Evolutionary conservation across 1,284 basidiomycete species (phyloP).

Genomic region (Meira miltonrushii): DNA sequence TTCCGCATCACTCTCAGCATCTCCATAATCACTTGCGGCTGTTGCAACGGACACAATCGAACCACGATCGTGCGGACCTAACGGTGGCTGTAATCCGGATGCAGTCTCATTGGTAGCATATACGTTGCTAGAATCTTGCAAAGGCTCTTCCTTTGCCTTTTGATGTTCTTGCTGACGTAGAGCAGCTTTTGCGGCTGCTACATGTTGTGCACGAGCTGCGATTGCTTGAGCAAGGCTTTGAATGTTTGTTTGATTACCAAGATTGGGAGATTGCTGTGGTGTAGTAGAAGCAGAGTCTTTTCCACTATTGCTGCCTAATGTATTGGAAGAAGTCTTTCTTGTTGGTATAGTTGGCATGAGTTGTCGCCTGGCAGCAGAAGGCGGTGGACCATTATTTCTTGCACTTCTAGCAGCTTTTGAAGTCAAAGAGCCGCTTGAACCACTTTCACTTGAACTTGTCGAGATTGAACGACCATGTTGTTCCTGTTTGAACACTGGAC

Average conservation of each 20-base stretch:
- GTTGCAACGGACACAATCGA: neutral
- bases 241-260: constrained; percentile 5
- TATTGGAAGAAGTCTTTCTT: neutral
- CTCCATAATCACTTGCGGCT: constrained; percentile 1
- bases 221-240: constrained; percentile 8
- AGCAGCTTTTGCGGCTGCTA: constrained; percentile 10
- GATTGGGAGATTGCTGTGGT: neutral
- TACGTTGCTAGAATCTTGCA: neutral
- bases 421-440: neutral
- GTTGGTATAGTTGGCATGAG: constrained; percentile 10
- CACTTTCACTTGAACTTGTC: too few relatives aligned
- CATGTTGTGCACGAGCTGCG: constrained; percentile 8
- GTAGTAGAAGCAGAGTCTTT: neutral
- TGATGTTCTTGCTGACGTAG: too few relatives aligned
- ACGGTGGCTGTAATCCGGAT: neutral
- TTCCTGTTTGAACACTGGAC: too few relatives aligned
- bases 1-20: neutral
- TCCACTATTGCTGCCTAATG: neutral
- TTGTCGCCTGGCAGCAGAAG: constrained; percentile 1
- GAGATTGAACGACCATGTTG: too few relatives aligned
- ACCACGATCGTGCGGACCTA: neutral
- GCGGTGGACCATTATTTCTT: neutral
- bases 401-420: neutral
- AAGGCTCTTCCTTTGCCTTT: neutral
- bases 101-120: neutral